Base-by-base conservation (phyloP, 345 rosid genomes). In the Gossypium stocksii region DNA sequence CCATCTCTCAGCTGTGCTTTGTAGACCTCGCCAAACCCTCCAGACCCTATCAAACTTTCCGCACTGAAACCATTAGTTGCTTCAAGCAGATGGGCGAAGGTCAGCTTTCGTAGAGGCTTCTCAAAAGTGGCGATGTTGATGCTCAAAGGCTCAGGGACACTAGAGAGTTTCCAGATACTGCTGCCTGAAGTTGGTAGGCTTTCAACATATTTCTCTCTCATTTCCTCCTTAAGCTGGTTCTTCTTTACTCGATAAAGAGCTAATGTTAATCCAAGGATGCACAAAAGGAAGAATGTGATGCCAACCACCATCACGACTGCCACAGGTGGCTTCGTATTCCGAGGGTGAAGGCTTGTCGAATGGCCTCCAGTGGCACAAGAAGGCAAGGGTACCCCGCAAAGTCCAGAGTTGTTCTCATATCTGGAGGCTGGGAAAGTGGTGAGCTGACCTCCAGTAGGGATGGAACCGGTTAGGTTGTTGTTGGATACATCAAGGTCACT, bases 11-110 rank as follows among this genome's bases (percentile, higher is more conserved):
- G 86, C 54, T 90, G 85, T 51, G 98, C 98, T 83, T 90, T 94
- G 87, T 94, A 94, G 17, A 94, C 98, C 85, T 94, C 97, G 53
- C 98, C 98, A 67, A 94, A 94, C 69, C 98, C 98, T 65, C 98
- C 98, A 11, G 93, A 80, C 12, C 98, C 98, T 63, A 94, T 90
- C 83, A 92, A 83, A 77, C 88, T 92, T 73, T 90, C 97, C 2
- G 91, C 84, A 58, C 98, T 94, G 83, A 94, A 94, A 77, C 97
- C 95, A 53, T 94, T 94, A 13, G 98, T 94, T 19, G 98, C 98
- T 82, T 94, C 97, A 23, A 90, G 91, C 72, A 94, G 87, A 82
- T 94, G 92, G 1, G 90, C 94, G 38, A 94, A 94, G 22, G 98
- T 94, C 45, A 94, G 87, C 76, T 92, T 94, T 29, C 95, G 83